phyloP scores from a whole-genome alignment of 345 rosid species.

The Moricandia arvensis region DNA sequence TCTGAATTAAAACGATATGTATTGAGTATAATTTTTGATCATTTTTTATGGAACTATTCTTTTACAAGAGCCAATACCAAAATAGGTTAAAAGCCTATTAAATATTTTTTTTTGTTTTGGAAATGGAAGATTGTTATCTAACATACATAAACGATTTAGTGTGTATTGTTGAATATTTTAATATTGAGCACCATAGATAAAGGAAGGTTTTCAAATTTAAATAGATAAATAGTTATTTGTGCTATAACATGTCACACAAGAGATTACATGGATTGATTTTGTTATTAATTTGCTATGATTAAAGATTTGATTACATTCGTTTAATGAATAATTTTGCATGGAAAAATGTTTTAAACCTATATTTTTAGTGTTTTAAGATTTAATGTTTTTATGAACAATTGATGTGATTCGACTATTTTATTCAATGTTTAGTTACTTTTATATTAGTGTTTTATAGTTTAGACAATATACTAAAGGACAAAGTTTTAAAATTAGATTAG shows the following conservation, averaged over 20 bases:
- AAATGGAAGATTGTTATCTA: neutral
- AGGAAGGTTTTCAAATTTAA: neutral
- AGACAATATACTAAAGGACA: neutral
- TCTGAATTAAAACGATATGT: too few species aligned
- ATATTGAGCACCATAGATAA: neutral
- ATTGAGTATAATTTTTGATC: too few species aligned
- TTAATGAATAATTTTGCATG: neutral
- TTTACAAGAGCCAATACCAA: neutral
- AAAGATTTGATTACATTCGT: neutral
- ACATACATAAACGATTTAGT: neutral
- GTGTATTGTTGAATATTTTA: neutral
- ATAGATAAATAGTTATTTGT: neutral
- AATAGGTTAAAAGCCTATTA: neutral
- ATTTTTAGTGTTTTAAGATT: too few species aligned
- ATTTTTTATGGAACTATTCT: too few species aligned
- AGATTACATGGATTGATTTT: neutral
- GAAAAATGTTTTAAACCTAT: neutral
- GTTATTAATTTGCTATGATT: neutral
- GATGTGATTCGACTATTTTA: neutral
- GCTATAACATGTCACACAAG: neutral
- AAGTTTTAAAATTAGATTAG: neutral
- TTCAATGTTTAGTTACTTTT: neutral
- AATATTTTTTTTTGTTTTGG: neutral
- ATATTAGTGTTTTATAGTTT: neutral
- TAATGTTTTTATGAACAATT: neutral